A percentile compares a stretch with the other conserved stretches of the same genome.
Conservation (phyloP, 805 yeast genomes). For the Kluyveromyces lactis region DNA sequence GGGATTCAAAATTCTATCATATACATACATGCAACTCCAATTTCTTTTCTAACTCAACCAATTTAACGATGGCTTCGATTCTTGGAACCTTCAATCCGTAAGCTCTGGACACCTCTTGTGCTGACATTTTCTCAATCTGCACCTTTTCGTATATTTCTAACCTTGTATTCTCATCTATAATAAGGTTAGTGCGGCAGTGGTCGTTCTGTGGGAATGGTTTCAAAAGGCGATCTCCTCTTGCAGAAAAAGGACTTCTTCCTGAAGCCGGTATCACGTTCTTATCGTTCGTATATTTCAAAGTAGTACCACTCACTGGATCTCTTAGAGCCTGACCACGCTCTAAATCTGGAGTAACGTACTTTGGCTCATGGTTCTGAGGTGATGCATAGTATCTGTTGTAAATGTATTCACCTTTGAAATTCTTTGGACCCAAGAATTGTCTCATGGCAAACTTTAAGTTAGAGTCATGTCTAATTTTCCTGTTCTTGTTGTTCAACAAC, state of each 20-base stretch:
- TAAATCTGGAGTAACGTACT: constrained; percentile 53
- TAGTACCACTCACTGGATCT: constrained; percentile 27
- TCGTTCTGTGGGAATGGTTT: constrained; percentile 80
- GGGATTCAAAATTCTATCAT: neutral
- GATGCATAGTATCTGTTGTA: constrained; percentile 68
- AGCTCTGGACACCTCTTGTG: constrained; percentile 69
- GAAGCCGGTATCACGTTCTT: constrained; percentile 7
- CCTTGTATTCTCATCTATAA: constrained; percentile 53
- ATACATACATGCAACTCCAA: constrained; percentile 55
- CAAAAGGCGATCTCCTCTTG: constrained; percentile 25
- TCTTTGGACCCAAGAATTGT: constrained; percentile 74
- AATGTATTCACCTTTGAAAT: constrained; percentile 73
- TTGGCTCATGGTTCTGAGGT: constrained; percentile 60
- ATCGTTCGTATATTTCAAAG: constrained; percentile 15
- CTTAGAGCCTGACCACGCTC: constrained; percentile 35
- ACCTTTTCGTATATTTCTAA: constrained; percentile 50
- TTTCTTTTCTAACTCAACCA: constrained; percentile 55
- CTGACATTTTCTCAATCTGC: constrained; percentile 41
- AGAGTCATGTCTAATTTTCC: constrained; percentile 35
- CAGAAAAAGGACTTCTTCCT: constrained; percentile 7
- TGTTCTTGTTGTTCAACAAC: constrained; percentile 33
- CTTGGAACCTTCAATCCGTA: constrained; percentile 78
- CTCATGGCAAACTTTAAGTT: constrained; percentile 56
- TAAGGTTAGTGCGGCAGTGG: constrained; percentile 57
- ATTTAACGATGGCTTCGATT: constrained; percentile 76